phyloP scores from a whole-genome alignment of 495 filamentous ascomycete species.

The Aspergillus olivimuriae region DNA sequence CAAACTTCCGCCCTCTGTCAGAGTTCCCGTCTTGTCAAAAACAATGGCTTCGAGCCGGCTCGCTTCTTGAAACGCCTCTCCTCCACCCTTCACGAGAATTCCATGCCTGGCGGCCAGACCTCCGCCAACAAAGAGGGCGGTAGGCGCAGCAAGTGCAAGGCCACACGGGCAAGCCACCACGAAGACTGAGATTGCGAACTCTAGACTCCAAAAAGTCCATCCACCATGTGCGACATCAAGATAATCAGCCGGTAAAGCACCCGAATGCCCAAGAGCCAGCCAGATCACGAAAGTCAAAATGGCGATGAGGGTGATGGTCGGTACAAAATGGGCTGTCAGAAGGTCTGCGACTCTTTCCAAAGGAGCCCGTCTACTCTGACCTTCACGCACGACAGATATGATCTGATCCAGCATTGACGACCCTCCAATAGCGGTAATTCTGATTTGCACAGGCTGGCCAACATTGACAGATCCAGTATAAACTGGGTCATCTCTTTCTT shows the following conservation, averaged over 20 bases:
- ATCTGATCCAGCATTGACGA: constrained; percentile 90
- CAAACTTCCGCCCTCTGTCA: constrained; percentile 79
- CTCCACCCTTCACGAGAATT: constrained; percentile 91
- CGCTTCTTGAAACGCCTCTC: constrained; percentile 92
- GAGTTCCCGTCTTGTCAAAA: constrained; percentile 94
- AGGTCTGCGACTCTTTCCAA: constrained; percentile 80
- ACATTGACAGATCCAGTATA: constrained; percentile 86
- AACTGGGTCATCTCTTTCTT: constrained; percentile 62
- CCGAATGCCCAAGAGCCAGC: constrained; percentile 68
- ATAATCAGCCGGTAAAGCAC: constrained; percentile 58
- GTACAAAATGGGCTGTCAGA: constrained; percentile 85
- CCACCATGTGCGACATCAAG: constrained; percentile 61
- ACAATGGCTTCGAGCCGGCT: constrained; percentile 80
- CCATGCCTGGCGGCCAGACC: constrained; percentile 83
- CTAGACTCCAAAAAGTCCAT: constrained; percentile 81
- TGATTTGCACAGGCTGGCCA: constrained; percentile 60
- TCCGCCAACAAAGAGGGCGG: constrained; percentile 86
- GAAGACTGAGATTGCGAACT: constrained; percentile 93
- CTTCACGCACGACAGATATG: constrained; percentile 82
- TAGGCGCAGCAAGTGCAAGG: constrained; percentile 85
- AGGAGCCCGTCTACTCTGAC: constrained; percentile 80
- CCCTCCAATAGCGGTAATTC: constrained; percentile 64
- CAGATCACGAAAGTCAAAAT: constrained; percentile 79
- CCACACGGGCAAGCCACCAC: constrained; percentile 94
- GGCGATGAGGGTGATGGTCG: constrained; percentile 72